phyloP scores from a whole-genome alignment of 192 early-diverging fungal species.

The Linnemannia exigua region DNA sequence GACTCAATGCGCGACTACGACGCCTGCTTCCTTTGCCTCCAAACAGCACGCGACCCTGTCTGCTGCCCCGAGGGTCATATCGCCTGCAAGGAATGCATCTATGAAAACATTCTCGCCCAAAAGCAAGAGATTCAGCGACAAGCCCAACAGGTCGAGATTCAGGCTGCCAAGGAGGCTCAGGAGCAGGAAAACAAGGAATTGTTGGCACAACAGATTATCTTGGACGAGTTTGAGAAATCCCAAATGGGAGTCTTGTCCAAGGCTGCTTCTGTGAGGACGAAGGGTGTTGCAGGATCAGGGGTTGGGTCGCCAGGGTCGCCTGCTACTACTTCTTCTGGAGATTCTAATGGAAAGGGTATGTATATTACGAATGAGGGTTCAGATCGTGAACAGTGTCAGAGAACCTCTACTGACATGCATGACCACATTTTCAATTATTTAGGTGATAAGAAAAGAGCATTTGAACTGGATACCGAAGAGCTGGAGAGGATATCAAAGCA shows the following conservation, averaged over 20 bases:
- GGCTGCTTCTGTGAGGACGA: conserved; percentile 16
- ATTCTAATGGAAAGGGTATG: not conserved
- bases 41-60: conserved; percentile 78
- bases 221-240: conserved; percentile 73
- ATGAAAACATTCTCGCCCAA: conserved; percentile 86
- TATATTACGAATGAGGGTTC: not conserved
- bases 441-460: conserved; percentile 34
- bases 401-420: not conserved
- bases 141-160: conserved; percentile 60
- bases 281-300: not conserved
- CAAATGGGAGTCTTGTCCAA: conserved; percentile 69
- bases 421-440: not conserved
- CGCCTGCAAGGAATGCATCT: conserved; percentile 91
- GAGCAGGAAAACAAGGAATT: conserved; percentile 58
- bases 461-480: conserved; percentile 42
- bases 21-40: conserved; percentile 91
- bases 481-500: conserved; percentile 49
- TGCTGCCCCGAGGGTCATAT: conserved; percentile 84
- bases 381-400: no score
- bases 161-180: conserved; percentile 61
- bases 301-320: not conserved
- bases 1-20: conserved; percentile 90
- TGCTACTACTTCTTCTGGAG: not conserved
- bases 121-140: conserved; percentile 82
- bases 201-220: conserved; percentile 66